These are phyloP conservation scores for Pythium rishiriense DNA, from an alignment of 352 stramenopile species.

Conservation along the genomic window DNA sequence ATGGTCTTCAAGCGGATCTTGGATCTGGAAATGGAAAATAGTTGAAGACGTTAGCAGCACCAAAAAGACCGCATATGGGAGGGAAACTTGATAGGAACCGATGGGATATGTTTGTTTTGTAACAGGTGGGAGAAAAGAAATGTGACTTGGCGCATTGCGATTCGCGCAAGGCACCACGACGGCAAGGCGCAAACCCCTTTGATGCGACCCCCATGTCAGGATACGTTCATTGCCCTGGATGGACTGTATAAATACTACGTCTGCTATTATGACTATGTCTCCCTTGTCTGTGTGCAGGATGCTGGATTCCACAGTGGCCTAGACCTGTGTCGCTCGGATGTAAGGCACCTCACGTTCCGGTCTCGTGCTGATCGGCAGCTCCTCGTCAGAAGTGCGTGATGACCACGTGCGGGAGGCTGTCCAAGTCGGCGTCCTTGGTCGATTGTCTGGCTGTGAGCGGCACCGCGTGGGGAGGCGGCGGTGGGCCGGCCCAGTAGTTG, in stretches of 20 bases:
- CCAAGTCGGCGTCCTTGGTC: slow-evolving; percentile 8
- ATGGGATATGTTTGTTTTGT: slow-evolving; percentile 15
- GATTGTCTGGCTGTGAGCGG: neutral
- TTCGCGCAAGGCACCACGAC: neutral
- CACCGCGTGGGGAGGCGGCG: slow-evolving; percentile 7
- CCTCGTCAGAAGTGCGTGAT: slow-evolving; percentile 21
- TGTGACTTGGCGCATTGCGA: slow-evolving; percentile 10
- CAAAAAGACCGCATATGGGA: slow-evolving; percentile 15
- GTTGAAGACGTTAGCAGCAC: slow-evolving; percentile 3
- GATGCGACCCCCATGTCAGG: no score
- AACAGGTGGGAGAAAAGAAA: slow-evolving; percentile 1
- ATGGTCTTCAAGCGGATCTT: slow-evolving; percentile 21
- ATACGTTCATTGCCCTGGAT: no score
- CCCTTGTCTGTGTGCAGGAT: no score
- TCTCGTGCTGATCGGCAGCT: no score
- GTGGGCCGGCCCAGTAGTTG: slow-evolving; percentile 35
- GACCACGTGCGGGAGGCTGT: slow-evolving; percentile 18
- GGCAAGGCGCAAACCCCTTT: no score
- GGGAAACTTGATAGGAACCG: neutral
- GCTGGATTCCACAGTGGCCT: no score
- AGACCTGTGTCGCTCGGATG: no score
- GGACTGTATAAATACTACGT: no score
- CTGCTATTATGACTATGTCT: no score
- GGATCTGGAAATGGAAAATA: slow-evolving; percentile 6
- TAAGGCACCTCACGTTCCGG: no score